phyloP scores from a whole-genome alignment of 2,329 filamentous ascomycete genomes.

The Gyromitra esculenta region DNA sequence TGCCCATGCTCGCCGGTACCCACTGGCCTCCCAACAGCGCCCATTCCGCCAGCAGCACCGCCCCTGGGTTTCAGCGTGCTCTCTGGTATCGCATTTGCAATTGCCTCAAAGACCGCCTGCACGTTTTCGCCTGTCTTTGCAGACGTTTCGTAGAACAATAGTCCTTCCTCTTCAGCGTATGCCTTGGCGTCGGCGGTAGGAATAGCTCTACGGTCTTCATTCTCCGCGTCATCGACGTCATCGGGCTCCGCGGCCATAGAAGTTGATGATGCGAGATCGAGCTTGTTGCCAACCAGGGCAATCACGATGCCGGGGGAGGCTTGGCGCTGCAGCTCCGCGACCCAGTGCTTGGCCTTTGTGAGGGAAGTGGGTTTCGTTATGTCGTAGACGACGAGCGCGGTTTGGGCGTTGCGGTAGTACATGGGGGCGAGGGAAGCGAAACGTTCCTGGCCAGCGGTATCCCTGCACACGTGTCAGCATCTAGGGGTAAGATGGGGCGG shows the following conservation, averaged over 20 bases:
- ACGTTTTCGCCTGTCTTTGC: slow-evolving; percentile 97
- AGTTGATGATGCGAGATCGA: slow-evolving; percentile 76
- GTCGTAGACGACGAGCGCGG: slow-evolving; percentile 97
- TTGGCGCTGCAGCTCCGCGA: slow-evolving; percentile 95
- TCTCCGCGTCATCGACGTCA: slow-evolving; percentile 64
- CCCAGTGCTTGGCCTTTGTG: slow-evolving; percentile 98
- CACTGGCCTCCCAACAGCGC: slow-evolving; percentile 67
- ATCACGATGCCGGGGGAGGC: slow-evolving; percentile 97
- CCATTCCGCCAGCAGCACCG: slow-evolving; percentile 71
- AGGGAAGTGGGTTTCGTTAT: slow-evolving; percentile 95
- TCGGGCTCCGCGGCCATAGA: slow-evolving; percentile 65
- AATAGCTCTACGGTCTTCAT: slow-evolving; percentile 78
- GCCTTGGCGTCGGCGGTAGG: slow-evolving; percentile 88
- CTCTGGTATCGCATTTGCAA: slow-evolving; percentile 97
- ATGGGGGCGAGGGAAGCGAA: slow-evolving; percentile 96
- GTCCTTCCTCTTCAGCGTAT: slow-evolving; percentile 92
- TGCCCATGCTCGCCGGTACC: slow-evolving; percentile 68
- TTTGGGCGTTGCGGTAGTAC: slow-evolving; percentile 99
- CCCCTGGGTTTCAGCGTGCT: slow-evolving; percentile 90
- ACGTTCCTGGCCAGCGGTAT: slow-evolving; percentile 96
- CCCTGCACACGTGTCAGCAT: slow-evolving; percentile 63
- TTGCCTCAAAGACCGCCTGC: slow-evolving; percentile 94
- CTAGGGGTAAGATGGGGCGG: background rate
- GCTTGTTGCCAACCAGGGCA: slow-evolving; percentile 94
- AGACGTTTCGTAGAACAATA: slow-evolving; percentile 97